These are phyloP conservation scores for Trichoderma citrinoviride DNA, from an alignment of 2,329 filamentous ascomycete species.

Conservation along the genomic window DNA sequence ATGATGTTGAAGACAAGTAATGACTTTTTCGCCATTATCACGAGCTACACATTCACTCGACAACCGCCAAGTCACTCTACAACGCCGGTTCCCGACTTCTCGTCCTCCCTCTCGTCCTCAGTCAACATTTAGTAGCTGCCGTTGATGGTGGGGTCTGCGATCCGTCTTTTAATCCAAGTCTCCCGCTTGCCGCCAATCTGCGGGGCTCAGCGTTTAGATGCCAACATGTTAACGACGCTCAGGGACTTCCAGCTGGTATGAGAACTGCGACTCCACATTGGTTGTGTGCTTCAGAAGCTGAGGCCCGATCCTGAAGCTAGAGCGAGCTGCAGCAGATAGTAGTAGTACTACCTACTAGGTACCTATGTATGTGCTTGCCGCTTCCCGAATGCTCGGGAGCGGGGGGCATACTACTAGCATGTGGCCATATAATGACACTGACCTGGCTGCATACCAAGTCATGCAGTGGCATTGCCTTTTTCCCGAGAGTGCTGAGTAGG, in stretches of 20 bases:
- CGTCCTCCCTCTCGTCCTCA: background rate
- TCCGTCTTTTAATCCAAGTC: constrained; percentile 19
- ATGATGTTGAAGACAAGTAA: background rate
- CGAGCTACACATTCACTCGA: background rate
- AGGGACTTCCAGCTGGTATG: background rate
- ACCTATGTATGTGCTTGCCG: background rate
- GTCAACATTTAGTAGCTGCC: background rate
- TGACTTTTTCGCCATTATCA: background rate
- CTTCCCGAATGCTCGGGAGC: too few species aligned
- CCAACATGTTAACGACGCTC: too few species aligned
- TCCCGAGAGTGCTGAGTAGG: too few species aligned
- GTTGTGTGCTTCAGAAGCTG: constrained; percentile 1
- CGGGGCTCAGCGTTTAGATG: background rate
- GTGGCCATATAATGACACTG: too few species aligned
- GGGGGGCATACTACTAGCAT: too few species aligned
- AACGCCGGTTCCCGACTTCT: background rate
- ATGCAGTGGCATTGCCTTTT: too few species aligned
- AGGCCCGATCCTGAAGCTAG: constrained; percentile 12
- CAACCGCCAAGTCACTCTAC: background rate
- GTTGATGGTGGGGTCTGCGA: constrained; percentile 1
- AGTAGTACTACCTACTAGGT: too few species aligned
- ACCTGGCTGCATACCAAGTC: too few species aligned
- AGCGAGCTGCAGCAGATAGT: background rate
- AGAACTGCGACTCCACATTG: constrained; percentile 8
- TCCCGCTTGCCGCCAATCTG: constrained; percentile 1